Base-by-base conservation (phyloP, 495 filamentous ascomycete genomes). In the Achaetomiella virescens region DNA sequence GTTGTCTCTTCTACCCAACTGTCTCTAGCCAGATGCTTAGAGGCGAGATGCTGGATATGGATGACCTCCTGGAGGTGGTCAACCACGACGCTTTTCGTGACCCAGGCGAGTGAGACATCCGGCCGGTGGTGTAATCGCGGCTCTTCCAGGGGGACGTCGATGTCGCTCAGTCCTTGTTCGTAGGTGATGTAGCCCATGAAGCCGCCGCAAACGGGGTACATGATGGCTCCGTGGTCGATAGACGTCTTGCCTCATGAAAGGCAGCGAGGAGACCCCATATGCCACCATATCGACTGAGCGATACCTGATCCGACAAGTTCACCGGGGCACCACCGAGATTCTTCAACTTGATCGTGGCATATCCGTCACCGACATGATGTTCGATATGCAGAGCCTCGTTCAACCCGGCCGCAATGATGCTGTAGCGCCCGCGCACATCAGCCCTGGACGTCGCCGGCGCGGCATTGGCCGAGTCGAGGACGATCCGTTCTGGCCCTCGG, bases 181-280 rank as follows among this genome's bases (percentile, higher is more conserved):
- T 97, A 97, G 1, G 88, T 89, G 43, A 91, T 86, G 63, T 87
- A 96, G 0, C 93, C 93, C 69, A 97, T 81, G 46, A 97, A 84
- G 0, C 92, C 92, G 41, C 91, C 92, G 90, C 85, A 63, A 98
- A 98, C 76, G 91, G 38, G 72, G 69, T 33, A 68, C 65, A 0
- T 0, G 53, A 33, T 10, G 46, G 33, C 10, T 52, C 63, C 9
- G 59, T 57, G 38, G 70, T 64, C 2, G 60, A 49, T 1, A 72
- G 42, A 24, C 61, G 79, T 21, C 73, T 75, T 52, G 72, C 66
- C 38, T 81, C 71, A 72, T 86, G 83, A 55, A 87, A 81, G 4
- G 66, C 67, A 11, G 83, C 76, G 5, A 88, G 60, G 27, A 82
- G 74, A 1, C 72, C 60, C 80, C 84, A 85, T 27, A 85, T 71